Evolutionary conservation across 1,284 basidiomycete species (phyloP).

Genomic region (Taiwanofungus camphoratus): DNA sequence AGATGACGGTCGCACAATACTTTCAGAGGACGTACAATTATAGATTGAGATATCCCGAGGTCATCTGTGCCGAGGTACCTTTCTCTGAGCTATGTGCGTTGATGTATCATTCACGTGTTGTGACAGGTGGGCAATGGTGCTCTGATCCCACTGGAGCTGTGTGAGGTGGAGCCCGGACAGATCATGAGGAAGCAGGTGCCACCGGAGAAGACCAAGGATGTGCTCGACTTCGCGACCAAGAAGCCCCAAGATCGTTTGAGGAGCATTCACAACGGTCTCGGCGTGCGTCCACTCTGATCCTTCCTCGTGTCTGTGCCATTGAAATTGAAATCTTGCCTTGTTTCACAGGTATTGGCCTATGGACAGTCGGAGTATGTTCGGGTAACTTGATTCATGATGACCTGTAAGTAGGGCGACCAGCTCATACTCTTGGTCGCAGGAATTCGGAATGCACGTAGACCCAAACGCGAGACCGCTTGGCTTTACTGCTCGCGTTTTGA

Average conservation of each 20-base stretch:
- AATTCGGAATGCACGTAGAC: slow-evolving; percentile 60
- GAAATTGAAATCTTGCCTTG: neutral
- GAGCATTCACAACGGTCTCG: slow-evolving; percentile 52
- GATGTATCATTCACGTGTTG: no score
- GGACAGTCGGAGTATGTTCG: slow-evolving; percentile 69
- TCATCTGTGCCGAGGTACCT: slow-evolving; percentile 59
- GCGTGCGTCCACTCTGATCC: slow-evolving; percentile 29
- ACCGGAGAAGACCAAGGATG: slow-evolving; percentile 55
- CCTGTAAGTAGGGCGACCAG: slow-evolving; percentile 2
- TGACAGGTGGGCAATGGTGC: slow-evolving; percentile 68
- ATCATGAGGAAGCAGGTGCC: slow-evolving; percentile 72
- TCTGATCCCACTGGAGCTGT: slow-evolving; percentile 63
- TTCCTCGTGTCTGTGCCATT: neutral
- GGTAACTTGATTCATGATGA: slow-evolving; percentile 18
- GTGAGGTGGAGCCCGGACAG: slow-evolving; percentile 59
- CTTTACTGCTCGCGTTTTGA: slow-evolving; percentile 55
- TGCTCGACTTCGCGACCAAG: slow-evolving; percentile 70
- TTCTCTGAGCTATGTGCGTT: neutral
- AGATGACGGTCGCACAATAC: slow-evolving; percentile 56
- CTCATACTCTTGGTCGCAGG: slow-evolving; percentile 12
- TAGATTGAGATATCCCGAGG: slow-evolving; percentile 47
- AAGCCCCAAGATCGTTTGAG: slow-evolving; percentile 52
- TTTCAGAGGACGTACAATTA: slow-evolving; percentile 46
- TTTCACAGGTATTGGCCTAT: slow-evolving; percentile 53
- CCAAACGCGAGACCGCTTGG: slow-evolving; percentile 41